These are phyloP conservation scores for Penicillium macrosclerotiorum DNA, from an alignment of 495 filamentous ascomycete genomes.

Conservation along the genomic window DNA sequence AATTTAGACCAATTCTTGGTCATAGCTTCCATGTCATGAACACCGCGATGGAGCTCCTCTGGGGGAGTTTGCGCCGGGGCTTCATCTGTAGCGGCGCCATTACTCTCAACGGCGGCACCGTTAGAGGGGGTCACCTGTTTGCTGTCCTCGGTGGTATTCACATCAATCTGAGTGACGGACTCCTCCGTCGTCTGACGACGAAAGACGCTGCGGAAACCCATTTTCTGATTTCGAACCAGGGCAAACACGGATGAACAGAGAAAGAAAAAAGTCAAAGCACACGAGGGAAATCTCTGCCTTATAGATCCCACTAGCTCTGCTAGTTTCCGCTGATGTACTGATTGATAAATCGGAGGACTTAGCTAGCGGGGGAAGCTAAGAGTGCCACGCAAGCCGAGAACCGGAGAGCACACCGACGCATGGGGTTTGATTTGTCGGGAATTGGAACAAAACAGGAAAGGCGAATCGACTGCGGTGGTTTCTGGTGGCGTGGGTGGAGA, in stretches of 20 bases:
- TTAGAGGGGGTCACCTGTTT: not conserved
- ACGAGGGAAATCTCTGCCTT: conserved; percentile 1
- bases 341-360: conserved; percentile 1
- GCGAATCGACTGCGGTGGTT: not conserved
- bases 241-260: not conserved
- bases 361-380: not conserved
- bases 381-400: conserved; percentile 3
- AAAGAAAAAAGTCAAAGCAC: not conserved
- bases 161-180: not conserved
- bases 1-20: conserved; percentile 41
- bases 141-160: not conserved
- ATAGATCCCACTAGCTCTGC: not conserved
- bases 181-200: conserved; percentile 4
- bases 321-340: not conserved
- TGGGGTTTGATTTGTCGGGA: not conserved
- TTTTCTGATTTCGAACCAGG: not conserved
- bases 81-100: not conserved
- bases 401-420: not conserved
- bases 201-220: conserved; percentile 1
- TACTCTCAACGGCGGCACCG: not conserved
- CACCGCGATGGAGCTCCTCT: conserved; percentile 38
- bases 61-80: not conserved
- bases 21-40: conserved; percentile 43
- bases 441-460: not conserved
- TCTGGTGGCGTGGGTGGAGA: not conserved